Base-by-base conservation (phyloP, 169 alveolate species). In the Eimeria necatrix region DNA sequence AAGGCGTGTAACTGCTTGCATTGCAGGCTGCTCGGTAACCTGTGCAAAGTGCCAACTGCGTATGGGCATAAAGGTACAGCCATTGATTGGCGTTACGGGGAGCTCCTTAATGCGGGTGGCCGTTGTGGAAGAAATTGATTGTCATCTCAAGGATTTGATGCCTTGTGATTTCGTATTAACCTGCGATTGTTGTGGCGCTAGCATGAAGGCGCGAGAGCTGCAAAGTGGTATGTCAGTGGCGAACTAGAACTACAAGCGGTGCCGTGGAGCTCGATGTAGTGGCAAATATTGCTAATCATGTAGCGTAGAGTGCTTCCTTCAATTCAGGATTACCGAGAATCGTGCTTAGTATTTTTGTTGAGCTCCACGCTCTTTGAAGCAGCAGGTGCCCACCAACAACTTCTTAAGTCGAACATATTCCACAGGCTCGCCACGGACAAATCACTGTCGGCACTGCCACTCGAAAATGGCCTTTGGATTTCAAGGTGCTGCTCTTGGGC, bases 361-460 rank as follows among this genome's bases (percentile, higher is more conserved):
- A 32, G 41, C 41, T 32, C 41, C 41, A 32, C 41, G 41, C 41
- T 32, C 2, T 32, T 32, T 32, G 41, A 32, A 32, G 41, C 41
- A 32, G 41, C 41, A 32, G 41, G 41, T 32, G 41, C 41, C 0
- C 41, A 32, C 41, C 0, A 32, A 32, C 41, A 32, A 32, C 41
- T 32, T 32, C 41, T 32, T 32, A 32, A 32, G 41, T 32, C 41
- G 41, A 32, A 32, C 41, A 32, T 32, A 32, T 32, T 73, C 41
- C 18, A 12, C 95, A 68, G 96, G 96, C 61, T 49, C 71, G 18
- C 70, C 83, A 14, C 71, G 93, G 81, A 78, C 86, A 68, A 56
- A 59, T 12, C 71, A 64, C 71, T 94, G 96, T 49, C 94, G 94
- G 14, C 93, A 94, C 70, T 94, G 96, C 89, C 96, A 94, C 89